phyloP scores from a whole-genome alignment of 139 green algal species.

The Mesostigma viride region DNA sequence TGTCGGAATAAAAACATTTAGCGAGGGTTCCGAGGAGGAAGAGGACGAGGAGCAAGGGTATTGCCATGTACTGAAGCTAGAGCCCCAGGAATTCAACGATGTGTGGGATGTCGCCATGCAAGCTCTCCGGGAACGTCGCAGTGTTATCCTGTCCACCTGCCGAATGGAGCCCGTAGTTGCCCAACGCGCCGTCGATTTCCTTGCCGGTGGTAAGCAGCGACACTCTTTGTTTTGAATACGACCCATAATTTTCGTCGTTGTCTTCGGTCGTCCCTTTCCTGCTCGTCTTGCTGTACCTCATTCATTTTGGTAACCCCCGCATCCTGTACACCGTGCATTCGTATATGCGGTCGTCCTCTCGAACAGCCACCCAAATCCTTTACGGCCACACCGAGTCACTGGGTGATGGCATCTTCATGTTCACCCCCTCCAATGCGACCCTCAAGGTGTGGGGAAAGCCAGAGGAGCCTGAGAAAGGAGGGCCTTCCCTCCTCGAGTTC shows the following conservation, averaged over 20 bases:
- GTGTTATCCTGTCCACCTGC: slow-evolving; percentile 7
- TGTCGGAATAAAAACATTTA: not conserved
- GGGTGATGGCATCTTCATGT: slow-evolving; percentile 15
- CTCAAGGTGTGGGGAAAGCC: not conserved
- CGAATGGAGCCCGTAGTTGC: not conserved
- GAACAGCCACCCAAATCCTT: slow-evolving; percentile 1
- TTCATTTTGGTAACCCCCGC: too few relatives aligned
- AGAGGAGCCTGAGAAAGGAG: too few relatives aligned
- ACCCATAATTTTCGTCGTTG: too few relatives aligned
- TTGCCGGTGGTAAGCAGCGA: not conserved
- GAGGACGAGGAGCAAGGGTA: too few relatives aligned
- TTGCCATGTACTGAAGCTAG: slow-evolving; percentile 5
- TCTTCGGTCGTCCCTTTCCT: too few relatives aligned
- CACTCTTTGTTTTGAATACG: too few relatives aligned
- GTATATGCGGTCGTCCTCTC: too few relatives aligned
- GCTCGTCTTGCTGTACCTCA: too few relatives aligned
- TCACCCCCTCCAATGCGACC: not conserved
- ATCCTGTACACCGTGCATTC: too few relatives aligned
- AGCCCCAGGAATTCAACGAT: slow-evolving; percentile 8
- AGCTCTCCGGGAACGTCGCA: not conserved
- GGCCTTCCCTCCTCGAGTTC: too few relatives aligned
- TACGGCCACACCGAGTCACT: slow-evolving; percentile 10
- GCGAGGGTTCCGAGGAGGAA: too few relatives aligned
- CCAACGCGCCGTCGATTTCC: slow-evolving; percentile 10
- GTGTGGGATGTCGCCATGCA: slow-evolving; percentile 18